Evolutionary conservation across 1,284 basidiomycete species (phyloP).

Genomic region (Hemileia vastatrix): DNA sequence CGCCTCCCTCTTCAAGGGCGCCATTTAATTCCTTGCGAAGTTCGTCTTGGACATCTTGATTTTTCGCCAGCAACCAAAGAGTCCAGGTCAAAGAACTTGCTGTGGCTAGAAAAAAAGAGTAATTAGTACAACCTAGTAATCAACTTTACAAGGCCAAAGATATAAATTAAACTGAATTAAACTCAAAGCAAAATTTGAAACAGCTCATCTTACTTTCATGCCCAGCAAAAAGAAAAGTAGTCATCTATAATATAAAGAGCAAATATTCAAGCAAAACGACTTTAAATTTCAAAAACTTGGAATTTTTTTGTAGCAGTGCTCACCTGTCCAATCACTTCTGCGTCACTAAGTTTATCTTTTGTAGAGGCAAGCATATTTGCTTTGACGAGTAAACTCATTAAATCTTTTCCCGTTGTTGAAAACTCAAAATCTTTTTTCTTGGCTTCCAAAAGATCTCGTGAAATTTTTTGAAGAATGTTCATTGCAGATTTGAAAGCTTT

Average conservation of each 20-base stretch:
- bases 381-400: slow-evolving; percentile 14
- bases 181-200: neutral
- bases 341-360: neutral
- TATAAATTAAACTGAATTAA: too few species aligned
- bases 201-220: slow-evolving; percentile 33
- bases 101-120: slow-evolving; percentile 47
- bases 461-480: too few species aligned
- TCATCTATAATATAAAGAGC: slow-evolving; percentile 29
- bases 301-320: slow-evolving; percentile 23
- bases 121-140: too few species aligned
- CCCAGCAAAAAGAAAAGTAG: slow-evolving; percentile 36
- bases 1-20: neutral
- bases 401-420: slow-evolving; percentile 15
- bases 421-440: slow-evolving; percentile 6
- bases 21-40: slow-evolving; percentile 53
- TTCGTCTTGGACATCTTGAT: slow-evolving; percentile 52
- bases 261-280: slow-evolving; percentile 15
- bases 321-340: slow-evolving; percentile 3
- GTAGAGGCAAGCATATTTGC: slow-evolving; percentile 5
- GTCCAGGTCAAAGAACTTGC: slow-evolving; percentile 63
- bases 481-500: too few species aligned
- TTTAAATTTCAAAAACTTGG: slow-evolving; percentile 24
- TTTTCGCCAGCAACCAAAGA: slow-evolving; percentile 55
- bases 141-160: too few species aligned
- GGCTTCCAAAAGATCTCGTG: slow-evolving; percentile 1